Evolutionary conservation across 345 rosid genomes (phyloP).

Genomic region (Gossypium longicalyx): DNA sequence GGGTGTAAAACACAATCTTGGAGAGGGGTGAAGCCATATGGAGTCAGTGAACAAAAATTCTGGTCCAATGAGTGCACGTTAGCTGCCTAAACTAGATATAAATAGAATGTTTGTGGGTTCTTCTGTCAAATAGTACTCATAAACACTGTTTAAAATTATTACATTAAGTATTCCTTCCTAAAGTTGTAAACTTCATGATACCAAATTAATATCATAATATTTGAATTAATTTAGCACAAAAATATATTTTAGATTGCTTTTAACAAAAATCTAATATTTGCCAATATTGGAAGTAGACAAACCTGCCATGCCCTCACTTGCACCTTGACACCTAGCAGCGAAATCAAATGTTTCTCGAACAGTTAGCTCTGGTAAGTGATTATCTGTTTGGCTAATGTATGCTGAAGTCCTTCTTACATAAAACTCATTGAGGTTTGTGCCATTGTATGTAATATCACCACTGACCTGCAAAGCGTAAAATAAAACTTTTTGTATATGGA

Average conservation of each 20-base stretch:
- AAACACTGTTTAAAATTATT: no score
- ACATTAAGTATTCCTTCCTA: neutral
- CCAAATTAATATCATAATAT: neutral
- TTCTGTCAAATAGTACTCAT: no score
- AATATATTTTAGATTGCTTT: neutral
- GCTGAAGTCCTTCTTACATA: slow-evolving; percentile 81
- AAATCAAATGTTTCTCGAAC: slow-evolving; percentile 96
- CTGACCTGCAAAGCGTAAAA: slow-evolving; percentile 35
- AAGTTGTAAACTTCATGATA: neutral
- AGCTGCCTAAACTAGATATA: no score
- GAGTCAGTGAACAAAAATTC: neutral
- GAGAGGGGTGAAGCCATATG: neutral
- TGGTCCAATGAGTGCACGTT: no score
- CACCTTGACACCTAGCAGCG: slow-evolving; percentile 91
- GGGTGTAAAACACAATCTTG: no score
- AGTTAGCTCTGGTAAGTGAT: slow-evolving; percentile 81
- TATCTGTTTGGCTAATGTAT: slow-evolving; percentile 87
- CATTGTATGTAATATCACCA: slow-evolving; percentile 80
- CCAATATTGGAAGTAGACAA: slow-evolving; percentile 3
- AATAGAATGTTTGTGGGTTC: no score
- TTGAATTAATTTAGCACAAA: neutral
- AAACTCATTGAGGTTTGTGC: slow-evolving; percentile 56
- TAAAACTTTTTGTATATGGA: neutral
- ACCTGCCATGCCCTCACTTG: slow-evolving; percentile 82
- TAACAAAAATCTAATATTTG: neutral